Conservation (phyloP, 1,139 yeast species). For the Nadsonia commutata region DNA sequence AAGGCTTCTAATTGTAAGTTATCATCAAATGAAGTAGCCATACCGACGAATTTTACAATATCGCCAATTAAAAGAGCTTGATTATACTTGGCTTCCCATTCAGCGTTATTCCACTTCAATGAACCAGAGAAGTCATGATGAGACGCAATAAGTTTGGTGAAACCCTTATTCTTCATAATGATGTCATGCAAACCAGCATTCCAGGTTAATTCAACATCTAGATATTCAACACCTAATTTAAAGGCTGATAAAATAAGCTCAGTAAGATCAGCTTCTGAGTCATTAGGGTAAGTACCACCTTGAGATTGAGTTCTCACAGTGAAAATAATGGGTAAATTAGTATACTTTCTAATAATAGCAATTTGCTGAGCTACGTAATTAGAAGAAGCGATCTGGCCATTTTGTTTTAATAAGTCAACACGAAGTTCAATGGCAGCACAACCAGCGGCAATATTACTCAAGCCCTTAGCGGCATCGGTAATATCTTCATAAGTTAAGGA, state of each 20-base stretch:
- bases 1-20: conserved; percentile 60
- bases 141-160: conserved; percentile 66
- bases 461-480: conserved; percentile 7
- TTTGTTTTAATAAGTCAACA: conserved; percentile 51
- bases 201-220: conserved; percentile 37
- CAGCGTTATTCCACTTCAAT: conserved; percentile 49
- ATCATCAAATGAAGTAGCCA: conserved; percentile 49
- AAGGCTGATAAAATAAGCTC: conserved; percentile 46
- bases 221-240: conserved; percentile 40
- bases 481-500: conserved; percentile 48
- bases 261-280: conserved; percentile 33
- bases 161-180: conserved; percentile 35
- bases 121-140: conserved; percentile 58
- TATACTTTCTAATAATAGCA: conserved; percentile 46
- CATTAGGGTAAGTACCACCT: conserved; percentile 68
- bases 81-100: conserved; percentile 60
- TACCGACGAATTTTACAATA: conserved; percentile 71
- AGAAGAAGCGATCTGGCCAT: conserved; percentile 23
- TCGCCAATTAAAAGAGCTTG: conserved; percentile 58
- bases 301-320: conserved; percentile 67
- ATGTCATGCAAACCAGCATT: conserved; percentile 29
- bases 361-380: conserved; percentile 60
- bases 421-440: conserved; percentile 73
- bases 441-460: conserved; percentile 30
- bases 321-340: conserved; percentile 66